Evolutionary conservation across 305 asterid genomes (phyloP).

Genomic region (Withania somnifera): DNA sequence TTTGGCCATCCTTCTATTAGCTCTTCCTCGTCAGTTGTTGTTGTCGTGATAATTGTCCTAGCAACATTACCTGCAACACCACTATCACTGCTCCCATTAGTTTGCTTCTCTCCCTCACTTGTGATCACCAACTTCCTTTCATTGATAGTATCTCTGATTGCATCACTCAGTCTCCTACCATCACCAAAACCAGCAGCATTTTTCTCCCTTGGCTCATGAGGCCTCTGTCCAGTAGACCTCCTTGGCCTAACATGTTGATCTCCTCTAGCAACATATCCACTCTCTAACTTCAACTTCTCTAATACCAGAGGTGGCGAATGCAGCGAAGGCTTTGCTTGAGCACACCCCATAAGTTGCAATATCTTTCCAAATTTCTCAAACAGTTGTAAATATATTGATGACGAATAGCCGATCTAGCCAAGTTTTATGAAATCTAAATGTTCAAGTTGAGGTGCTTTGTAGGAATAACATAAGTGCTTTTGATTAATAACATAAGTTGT

Average conservation of each 20-base stretch:
- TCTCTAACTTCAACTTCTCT: constrained; percentile 39
- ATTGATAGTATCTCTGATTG: not conserved
- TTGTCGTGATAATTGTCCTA: not conserved
- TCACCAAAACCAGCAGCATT: not conserved
- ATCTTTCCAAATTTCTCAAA: not conserved
- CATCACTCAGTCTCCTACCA: constrained; percentile 13
- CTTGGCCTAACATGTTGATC: constrained; percentile 14
- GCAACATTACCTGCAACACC: constrained; percentile 8
- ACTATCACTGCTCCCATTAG: not conserved
- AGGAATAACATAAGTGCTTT: not conserved
- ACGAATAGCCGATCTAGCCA: not conserved
- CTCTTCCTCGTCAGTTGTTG: constrained; percentile 27
- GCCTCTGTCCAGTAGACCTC: constrained; percentile 27
- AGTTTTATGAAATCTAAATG: not conserved
- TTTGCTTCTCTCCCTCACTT: constrained; percentile 16
- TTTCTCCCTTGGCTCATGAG: constrained; percentile 15
- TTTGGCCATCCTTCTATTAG: constrained; percentile 73
- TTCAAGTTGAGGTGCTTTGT: not conserved
- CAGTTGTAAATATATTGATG: not conserved
- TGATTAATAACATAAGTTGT: not conserved
- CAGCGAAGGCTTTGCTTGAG: constrained; percentile 26
- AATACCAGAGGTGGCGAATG: constrained; percentile 30
- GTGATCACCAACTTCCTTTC: constrained; percentile 9
- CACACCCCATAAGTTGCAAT: constrained; percentile 43
- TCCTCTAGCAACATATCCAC: constrained; percentile 27